Base-by-base conservation (phyloP, 805 yeast species). In the Candida morakotiae region DNA sequence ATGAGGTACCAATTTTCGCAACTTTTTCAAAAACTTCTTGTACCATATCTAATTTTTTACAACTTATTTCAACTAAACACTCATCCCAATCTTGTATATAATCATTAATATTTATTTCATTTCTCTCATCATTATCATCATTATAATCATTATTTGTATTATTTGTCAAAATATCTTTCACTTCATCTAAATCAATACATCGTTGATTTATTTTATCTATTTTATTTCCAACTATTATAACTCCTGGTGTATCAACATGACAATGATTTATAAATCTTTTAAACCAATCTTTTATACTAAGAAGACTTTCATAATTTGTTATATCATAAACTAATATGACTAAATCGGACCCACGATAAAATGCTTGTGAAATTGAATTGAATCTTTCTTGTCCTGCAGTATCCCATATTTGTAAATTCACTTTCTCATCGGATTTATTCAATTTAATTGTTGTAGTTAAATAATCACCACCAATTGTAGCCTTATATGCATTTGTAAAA, bases 381-480 rank as follows among this genome's bases (percentile, higher is more conserved):
- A 67, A 68, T 32, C 73, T 48, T 45, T 68, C 73, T 48, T 68
- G 73, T 10, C 73, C 73, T 1, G 73, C 73, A 8, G 73, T 68
- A 46, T 68, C 73, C 71, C 77, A 80, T 8, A 80, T 70, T 53
- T 80, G 87, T 26, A 80, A 58, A 34, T 60, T 60, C 15, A 69
- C 68, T n/a, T 27, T 34, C 9, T 18, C n/a, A 9, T 28, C 23
- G n/a, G n/a, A 14, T 2, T 29, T 26, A 2, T 52, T 45, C 27
- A 48, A 31, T 17, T 28, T 28, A 4, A 66, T 53, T 19, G 58
- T 58, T 16, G 73, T 62, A 2, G 81, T 73, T 34, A 77, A 53
- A 50, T 71, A 77, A 45, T 77, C 81, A 1, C 79, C 80, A 9
- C 81, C 81, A 4, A 76, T 72, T 6, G 82, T 75, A 28, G 81